Evolutionary conservation across 2,329 filamentous ascomycete species (phyloP).

Genomic region (Aspergillus sp.): DNA sequence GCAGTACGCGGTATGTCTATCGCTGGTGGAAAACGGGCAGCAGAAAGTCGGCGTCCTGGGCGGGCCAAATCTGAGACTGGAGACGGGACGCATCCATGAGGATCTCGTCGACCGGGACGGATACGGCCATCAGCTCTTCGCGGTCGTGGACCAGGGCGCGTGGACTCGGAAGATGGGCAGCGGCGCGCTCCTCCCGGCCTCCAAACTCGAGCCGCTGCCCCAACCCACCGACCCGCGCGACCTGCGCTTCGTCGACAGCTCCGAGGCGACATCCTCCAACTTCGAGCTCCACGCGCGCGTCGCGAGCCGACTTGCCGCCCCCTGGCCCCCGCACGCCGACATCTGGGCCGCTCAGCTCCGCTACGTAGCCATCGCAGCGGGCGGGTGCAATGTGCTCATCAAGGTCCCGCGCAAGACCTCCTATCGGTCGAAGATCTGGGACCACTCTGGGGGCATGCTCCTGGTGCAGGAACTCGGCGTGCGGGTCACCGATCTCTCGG

Average conservation of each 20-base stretch:
- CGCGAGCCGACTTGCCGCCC: slow-evolving; percentile 31
- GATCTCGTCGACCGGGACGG: slow-evolving; percentile 38
- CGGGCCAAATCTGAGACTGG: slow-evolving; percentile 51
- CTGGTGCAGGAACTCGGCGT: slow-evolving; percentile 46
- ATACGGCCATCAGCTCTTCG: slow-evolving; percentile 44
- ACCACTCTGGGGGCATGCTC: slow-evolving; percentile 48
- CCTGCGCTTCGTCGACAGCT: slow-evolving; percentile 41
- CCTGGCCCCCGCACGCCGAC: slow-evolving; percentile 42
- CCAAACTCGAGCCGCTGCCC: slow-evolving; percentile 20
- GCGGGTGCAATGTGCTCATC: slow-evolving; percentile 43
- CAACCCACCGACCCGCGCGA: slow-evolving; percentile 23
- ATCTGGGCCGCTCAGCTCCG: slow-evolving; percentile 49
- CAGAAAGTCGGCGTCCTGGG: slow-evolving; percentile 54
- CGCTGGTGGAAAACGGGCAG: slow-evolving; percentile 49
- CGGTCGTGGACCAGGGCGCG: slow-evolving; percentile 40
- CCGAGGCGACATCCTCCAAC: slow-evolving; percentile 29
- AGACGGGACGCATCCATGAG: slow-evolving; percentile 27
- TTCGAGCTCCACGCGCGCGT: slow-evolving; percentile 32
- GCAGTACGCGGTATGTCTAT: slow-evolving; percentile 56
- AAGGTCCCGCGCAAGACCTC: slow-evolving; percentile 38
- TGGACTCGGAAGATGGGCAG: slow-evolving; percentile 33
- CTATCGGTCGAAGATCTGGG: slow-evolving; percentile 47
- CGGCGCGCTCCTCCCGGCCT: slow-evolving; percentile 23
- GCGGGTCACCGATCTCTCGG: slow-evolving; percentile 44
- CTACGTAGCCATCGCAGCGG: slow-evolving; percentile 45